Evolutionary conservation across 495 filamentous ascomycete species (phyloP).

Genomic region (Cercophora newfieldiana): DNA sequence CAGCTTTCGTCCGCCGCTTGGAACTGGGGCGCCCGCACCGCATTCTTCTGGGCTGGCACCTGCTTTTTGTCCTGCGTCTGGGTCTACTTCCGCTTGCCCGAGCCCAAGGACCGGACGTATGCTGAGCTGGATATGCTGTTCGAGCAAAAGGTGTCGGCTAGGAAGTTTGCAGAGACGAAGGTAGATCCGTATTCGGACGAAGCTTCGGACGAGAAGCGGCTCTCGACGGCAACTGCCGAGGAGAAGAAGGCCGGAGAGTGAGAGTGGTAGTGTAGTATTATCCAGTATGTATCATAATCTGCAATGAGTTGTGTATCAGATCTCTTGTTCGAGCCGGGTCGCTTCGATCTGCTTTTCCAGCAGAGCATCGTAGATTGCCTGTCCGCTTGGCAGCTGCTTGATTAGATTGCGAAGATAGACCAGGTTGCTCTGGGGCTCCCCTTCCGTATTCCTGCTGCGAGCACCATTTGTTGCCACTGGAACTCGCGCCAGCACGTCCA

Average conservation of each 20-base stretch:
- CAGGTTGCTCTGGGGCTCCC: not conserved
- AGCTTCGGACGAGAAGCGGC: not conserved
- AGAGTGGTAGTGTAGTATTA: too few species aligned
- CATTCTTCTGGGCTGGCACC: conserved; percentile 58
- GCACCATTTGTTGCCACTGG: conserved; percentile 15
- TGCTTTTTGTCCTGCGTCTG: conserved; percentile 47
- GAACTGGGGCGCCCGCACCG: conserved; percentile 54
- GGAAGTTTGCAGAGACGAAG: conserved; percentile 1
- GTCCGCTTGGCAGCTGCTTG: not conserved
- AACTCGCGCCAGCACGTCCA: conserved; percentile 49
- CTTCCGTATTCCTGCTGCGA: not conserved
- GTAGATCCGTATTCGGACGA: not conserved
- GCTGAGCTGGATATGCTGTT: conserved; percentile 61
- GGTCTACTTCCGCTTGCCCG: conserved; percentile 42
- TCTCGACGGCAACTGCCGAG: not conserved
- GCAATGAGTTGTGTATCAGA: too few species aligned
- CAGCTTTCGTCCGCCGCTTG: conserved; percentile 51
- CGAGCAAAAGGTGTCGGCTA: conserved; percentile 40
- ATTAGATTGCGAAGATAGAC: not conserved
- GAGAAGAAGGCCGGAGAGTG: too few species aligned
- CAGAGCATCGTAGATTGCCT: not conserved
- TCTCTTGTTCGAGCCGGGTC: too few species aligned
- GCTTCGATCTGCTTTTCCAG: not conserved
- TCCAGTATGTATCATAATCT: too few species aligned
- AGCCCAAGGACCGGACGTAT: conserved; percentile 50